Conservation (phyloP, 1,139 yeast genomes). For the Hyphopichia pseudoburtonii region DNA sequence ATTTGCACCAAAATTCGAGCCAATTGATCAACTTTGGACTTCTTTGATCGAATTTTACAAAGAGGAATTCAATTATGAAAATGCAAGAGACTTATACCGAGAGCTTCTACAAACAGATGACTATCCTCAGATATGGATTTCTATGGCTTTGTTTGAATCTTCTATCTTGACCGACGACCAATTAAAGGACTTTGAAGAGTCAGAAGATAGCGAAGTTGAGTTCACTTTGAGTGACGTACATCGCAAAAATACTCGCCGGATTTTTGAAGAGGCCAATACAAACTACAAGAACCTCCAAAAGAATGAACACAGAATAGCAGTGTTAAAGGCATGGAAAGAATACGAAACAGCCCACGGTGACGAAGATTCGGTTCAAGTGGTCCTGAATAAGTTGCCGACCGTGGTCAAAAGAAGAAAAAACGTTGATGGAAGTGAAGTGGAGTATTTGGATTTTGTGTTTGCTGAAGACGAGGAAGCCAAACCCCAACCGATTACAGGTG, state of each 20-base stretch:
- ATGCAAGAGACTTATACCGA: constrained; percentile 56
- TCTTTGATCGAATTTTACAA: constrained; percentile 58
- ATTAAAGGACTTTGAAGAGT: constrained; percentile 35
- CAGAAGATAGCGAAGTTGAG: constrained; percentile 46
- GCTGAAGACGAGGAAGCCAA: constrained; percentile 53
- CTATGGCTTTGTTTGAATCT: constrained; percentile 70
- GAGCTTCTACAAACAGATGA: constrained; percentile 35
- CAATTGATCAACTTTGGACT: constrained; percentile 37
- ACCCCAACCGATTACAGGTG: constrained; percentile 19
- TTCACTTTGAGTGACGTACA: constrained; percentile 56
- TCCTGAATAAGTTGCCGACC: constrained; percentile 56
- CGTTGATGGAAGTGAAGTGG: constrained; percentile 50
- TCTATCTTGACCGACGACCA: constrained; percentile 61
- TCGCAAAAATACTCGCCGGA: constrained; percentile 47
- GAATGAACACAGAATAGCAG: constrained; percentile 47
- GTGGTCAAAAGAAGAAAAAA: constrained; percentile 48
- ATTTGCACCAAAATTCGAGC: constrained; percentile 13
- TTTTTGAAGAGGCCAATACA: constrained; percentile 57
- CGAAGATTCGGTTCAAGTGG: constrained; percentile 28
- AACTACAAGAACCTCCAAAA: constrained; percentile 37
- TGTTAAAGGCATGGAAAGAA: constrained; percentile 63
- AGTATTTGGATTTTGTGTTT: constrained; percentile 63
- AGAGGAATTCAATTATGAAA: constrained; percentile 56
- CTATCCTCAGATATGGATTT: constrained; percentile 56
- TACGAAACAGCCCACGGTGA: constrained; percentile 71